phyloP scores from a whole-genome alignment of 352 stramenopile species.

The Aphanomyces invadans region DNA sequence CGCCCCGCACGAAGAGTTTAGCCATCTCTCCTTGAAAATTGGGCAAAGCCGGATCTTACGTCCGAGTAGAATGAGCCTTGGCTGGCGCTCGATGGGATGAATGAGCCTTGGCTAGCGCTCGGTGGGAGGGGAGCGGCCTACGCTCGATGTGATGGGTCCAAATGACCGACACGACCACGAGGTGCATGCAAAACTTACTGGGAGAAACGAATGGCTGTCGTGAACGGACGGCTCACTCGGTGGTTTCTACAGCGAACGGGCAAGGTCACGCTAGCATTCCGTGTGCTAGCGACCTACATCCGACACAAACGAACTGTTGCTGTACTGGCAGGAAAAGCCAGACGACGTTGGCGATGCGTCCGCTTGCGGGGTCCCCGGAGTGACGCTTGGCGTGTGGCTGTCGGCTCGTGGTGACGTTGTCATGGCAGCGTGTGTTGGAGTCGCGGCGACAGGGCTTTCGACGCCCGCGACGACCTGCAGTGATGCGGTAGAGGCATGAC shows the following conservation, averaged over 20 bases:
- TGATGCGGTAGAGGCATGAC: not conserved
- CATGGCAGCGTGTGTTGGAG: conserved; percentile 14
- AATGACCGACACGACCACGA: not conserved
- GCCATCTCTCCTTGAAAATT: too few species aligned
- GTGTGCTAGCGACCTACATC: not conserved
- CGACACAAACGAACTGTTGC: conserved; percentile 18
- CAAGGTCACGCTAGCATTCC: not conserved
- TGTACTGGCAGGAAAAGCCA: conserved; percentile 16
- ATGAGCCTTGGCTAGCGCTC: not conserved
- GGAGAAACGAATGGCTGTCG: not conserved
- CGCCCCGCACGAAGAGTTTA: too few species aligned
- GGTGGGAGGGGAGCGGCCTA: too few species aligned
- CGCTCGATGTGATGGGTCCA: not conserved
- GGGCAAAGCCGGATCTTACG: too few species aligned
- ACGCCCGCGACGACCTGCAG: conserved; percentile 25
- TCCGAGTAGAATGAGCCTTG: conserved; percentile 14
- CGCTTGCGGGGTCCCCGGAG: not conserved
- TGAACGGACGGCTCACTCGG: not conserved
- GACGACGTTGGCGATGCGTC: not conserved
- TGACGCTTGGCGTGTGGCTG: not conserved
- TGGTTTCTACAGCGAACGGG: not conserved
- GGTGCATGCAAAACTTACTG: not conserved
- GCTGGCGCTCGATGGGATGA: not conserved
- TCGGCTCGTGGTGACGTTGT: too few species aligned
- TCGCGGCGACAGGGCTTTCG: conserved; percentile 5